Percentiles rank a stretch among this genome's conserved stretches.
Evolutionary conservation across 2,329 filamentous ascomycete genomes (phyloP).

Genomic region (Paecilomyces sp.): DNA sequence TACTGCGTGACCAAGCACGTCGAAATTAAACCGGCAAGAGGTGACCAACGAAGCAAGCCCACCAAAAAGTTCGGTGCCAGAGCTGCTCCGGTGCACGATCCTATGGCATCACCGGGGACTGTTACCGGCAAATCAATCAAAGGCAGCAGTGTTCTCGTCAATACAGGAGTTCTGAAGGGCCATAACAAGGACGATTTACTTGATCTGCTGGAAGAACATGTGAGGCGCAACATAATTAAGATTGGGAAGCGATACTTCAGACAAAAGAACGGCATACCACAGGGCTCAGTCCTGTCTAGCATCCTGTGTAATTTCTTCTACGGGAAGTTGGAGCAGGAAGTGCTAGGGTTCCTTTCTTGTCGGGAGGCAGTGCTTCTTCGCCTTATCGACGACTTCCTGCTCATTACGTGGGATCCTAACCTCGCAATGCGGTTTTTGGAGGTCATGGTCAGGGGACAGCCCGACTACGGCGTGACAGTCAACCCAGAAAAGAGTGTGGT

Average conservation of each 20-base stretch:
- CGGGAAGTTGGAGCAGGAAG: conserved; percentile 67
- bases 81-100: conserved; percentile 41
- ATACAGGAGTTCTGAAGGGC: conserved; percentile 53
- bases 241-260: conserved; percentile 84
- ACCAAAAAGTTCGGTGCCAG: conserved; percentile 45
- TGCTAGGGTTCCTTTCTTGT: conserved; percentile 59
- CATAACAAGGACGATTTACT: conserved; percentile 57
- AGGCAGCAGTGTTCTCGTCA: conserved; percentile 68
- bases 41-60: conserved; percentile 15
- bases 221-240: conserved; percentile 78
- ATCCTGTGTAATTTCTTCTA: conserved; percentile 95
- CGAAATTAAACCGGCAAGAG: conserved; percentile 53
- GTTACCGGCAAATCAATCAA: conserved; percentile 29
- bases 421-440: conserved; percentile 68
- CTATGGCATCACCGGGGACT: conserved; percentile 38
- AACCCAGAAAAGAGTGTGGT: conserved; percentile 72
- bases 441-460: conserved; percentile 71
- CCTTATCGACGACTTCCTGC: conserved; percentile 86
- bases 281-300: conserved; percentile 82
- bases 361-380: conserved; percentile 65
- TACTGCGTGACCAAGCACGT: conserved; percentile 72
- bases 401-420: conserved; percentile 64
- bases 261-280: conserved; percentile 83
- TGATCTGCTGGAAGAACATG: conserved; percentile 66
- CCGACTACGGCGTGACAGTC: conserved; percentile 72